phyloP scores from a whole-genome alignment of 805 yeast genomes.

The Myxozyma kluyveri region DNA sequence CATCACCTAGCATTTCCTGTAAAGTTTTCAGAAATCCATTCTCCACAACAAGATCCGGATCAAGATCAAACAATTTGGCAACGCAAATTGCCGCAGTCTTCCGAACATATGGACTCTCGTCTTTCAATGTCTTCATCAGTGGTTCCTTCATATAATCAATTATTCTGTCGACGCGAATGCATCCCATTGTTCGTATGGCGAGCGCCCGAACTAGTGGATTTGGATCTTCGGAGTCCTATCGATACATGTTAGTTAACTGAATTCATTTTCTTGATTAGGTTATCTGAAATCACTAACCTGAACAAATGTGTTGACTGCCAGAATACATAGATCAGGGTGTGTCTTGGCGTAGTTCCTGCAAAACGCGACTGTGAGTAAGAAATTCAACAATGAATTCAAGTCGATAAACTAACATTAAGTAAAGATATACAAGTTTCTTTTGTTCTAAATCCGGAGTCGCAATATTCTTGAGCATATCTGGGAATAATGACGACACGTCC shows the following conservation, averaged over 20 bases:
- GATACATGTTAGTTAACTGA: background rate
- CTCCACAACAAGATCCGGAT: conserved; percentile 75
- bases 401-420: conserved; percentile 57
- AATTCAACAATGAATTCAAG: background rate
- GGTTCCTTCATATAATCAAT: conserved; percentile 94
- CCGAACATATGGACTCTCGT: conserved; percentile 95
- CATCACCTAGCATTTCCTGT: conserved; percentile 67
- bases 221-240: conserved; percentile 83
- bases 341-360: conserved; percentile 80
- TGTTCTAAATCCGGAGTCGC: conserved; percentile 97
- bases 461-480: conserved; percentile 92
- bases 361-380: background rate
- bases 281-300: conserved; percentile 36
- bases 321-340: conserved; percentile 90
- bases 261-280: background rate
- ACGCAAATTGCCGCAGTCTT: conserved; percentile 98
- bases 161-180: conserved; percentile 92
- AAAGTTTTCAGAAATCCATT: conserved; percentile 77
- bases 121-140: conserved; percentile 73
- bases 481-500: conserved; percentile 90
- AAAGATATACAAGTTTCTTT: conserved; percentile 90
- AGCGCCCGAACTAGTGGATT: conserved; percentile 93
- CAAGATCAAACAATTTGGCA: conserved; percentile 87
- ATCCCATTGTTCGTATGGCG: conserved; percentile 98
- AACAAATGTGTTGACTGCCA: conserved; percentile 96